These are phyloP conservation scores for Xylaria digitata DNA, from an alignment of 2,329 filamentous ascomycete genomes.

Conservation along the genomic window DNA sequence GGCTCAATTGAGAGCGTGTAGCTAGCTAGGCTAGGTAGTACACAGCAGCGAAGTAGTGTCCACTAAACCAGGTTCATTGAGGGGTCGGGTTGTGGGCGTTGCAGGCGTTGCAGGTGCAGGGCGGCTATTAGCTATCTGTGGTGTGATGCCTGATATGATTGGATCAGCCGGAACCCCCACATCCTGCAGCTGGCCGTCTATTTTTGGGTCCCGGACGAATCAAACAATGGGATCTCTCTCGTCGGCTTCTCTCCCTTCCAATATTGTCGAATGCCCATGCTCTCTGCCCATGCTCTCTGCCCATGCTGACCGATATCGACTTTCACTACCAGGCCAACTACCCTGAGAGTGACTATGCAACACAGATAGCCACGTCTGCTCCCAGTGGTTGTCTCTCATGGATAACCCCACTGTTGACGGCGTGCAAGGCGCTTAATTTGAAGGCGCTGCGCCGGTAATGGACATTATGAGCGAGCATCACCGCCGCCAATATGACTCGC, in stretches of 20 bases:
- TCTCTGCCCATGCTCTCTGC: constrained; percentile 18
- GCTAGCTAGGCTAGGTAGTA: too few relatives aligned
- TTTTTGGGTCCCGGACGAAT: constrained; percentile 45
- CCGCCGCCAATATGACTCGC: constrained; percentile 34
- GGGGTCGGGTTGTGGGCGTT: neutral
- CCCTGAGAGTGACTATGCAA: constrained; percentile 34
- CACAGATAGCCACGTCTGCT: constrained; percentile 20
- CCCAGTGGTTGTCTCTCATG: constrained; percentile 43
- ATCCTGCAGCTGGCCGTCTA: constrained; percentile 44
- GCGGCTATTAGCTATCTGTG: constrained; percentile 39
- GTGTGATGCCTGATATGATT: constrained; percentile 47
- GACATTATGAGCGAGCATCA: constrained; percentile 32
- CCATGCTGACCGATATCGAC: constrained; percentile 10
- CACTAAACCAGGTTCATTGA: constrained; percentile 27
- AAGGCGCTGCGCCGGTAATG: constrained; percentile 38
- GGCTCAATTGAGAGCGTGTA: neutral
- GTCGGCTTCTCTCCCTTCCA: constrained; percentile 28
- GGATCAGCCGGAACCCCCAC: constrained; percentile 34
- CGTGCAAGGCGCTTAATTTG: constrained; percentile 46
- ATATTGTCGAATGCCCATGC: constrained; percentile 26
- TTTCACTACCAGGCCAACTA: constrained; percentile 29
- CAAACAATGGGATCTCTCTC: constrained; percentile 32
- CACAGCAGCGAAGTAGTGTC: too few relatives aligned
- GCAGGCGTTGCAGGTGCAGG: constrained; percentile 21
- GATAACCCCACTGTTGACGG: constrained; percentile 41